phyloP scores from a whole-genome alignment of 371 early-diverging fungal species.

The Mortierella sp. region DNA sequence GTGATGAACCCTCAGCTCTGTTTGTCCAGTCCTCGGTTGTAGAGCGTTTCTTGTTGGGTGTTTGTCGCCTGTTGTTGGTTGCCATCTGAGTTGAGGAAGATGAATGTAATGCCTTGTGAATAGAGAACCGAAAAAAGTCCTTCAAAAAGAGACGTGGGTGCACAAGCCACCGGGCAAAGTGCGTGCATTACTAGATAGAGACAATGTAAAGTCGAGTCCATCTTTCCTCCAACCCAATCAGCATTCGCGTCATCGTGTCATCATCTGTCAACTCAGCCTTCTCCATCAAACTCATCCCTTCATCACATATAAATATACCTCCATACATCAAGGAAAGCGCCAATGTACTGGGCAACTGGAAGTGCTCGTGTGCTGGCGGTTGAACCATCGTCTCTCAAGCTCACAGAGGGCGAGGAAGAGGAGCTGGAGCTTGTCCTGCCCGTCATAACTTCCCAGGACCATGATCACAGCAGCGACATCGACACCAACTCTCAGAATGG shows the following conservation, averaged over 20 bases:
- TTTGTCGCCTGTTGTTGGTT: constrained; percentile 33
- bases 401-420: constrained; percentile 47
- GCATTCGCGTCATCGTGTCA: too few species aligned
- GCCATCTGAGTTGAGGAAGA: not conserved
- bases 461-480: constrained; percentile 25
- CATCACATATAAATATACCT: too few species aligned
- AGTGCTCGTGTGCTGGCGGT: constrained; percentile 53
- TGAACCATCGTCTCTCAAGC: constrained; percentile 49
- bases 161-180: too few species aligned
- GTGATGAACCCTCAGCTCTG: constrained; percentile 15
- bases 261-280: too few species aligned
- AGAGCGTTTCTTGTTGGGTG: constrained; percentile 35
- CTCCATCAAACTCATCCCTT: too few species aligned
- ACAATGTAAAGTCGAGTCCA: too few species aligned
- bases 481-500: constrained; percentile 39
- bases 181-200: too few species aligned
- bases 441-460: constrained; percentile 43
- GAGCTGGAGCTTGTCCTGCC: constrained; percentile 52
- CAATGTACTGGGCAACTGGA: constrained; percentile 55
- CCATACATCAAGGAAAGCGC: too few species aligned
- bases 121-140: too few species aligned
- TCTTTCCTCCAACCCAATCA: too few species aligned
- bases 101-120: not conserved
- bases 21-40: constrained; percentile 24
- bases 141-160: too few species aligned